Evolutionary conservation across 345 rosid genomes (phyloP), one percentile per base, ranked within the genome.

Genomic region (Pistacia atlantica): DNA sequence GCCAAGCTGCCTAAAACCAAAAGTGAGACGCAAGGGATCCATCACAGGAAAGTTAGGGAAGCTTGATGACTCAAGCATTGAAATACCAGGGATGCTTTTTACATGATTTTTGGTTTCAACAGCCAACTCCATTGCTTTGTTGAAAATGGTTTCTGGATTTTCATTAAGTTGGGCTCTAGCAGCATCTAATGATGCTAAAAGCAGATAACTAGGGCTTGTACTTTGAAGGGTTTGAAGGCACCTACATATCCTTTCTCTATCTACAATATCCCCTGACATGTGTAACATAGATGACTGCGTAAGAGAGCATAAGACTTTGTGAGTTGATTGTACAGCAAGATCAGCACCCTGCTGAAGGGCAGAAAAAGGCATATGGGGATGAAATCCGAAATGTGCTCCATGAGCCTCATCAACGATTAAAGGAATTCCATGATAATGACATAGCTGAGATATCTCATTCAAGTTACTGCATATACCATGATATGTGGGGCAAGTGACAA

Each of bases 271-370:
- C 59, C 90, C 88, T 0, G 86, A 84, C 82, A 86, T 64, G 83
- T 89, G 93, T 71, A 89, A 62, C 93, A 87, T 89, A 31, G 93
- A 89, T 64, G 93, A 89, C 80, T 89, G 93, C 7, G 93, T 86
- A 46, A 87, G 89, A 64, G 90, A 87, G 72, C 82, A 79, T 63
- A 88, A 69, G 81, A 80, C 87, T 75, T 83, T 73, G 73, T 86
- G 87, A 61, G 87, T 85, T 18, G 88, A 83, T 65, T 85, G 88
- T 66, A 85, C 78, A 8, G 84, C 79, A 57, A 85, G 71, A 74
- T 85, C 86, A 14, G 86, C 86, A 6, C 88, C 88, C 77, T 85
- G 88, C 66, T 78, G 82, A 65, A 85, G 86, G 54, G 86, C 88
- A 33, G 88, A 83, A 7, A 8, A 52, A 25, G 88, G 88, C 61